Evolutionary conservation across 306 rosid species (phyloP).

Genomic region (Ammopiptanthus mongolicus): DNA sequence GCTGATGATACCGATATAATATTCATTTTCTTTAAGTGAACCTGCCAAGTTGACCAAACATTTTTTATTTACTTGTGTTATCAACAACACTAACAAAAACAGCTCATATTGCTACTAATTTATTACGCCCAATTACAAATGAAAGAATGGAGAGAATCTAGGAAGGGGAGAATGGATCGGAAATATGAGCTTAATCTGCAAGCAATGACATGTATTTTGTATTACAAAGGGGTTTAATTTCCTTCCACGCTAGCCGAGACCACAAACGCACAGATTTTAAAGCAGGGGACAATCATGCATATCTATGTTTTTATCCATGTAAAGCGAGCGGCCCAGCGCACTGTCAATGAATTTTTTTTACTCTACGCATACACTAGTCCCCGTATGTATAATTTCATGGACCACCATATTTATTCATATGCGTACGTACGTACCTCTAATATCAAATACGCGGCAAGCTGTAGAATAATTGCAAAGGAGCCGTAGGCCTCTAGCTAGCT

Average conservation of each 20-base stretch:
- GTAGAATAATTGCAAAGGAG: neutral
- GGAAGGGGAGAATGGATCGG: neutral
- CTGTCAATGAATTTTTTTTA: neutral
- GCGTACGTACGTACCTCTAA: neutral
- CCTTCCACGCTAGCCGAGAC: neutral
- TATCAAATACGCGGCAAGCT: constrained; percentile 2
- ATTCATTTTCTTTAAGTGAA: constrained; percentile 12
- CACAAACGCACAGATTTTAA: neutral
- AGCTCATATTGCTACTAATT: constrained; percentile 26
- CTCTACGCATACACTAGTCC: too few relatives aligned
- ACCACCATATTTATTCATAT: neutral
- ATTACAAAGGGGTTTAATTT: neutral
- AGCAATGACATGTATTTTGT: constrained; percentile 11
- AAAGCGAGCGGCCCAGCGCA: too few relatives aligned
- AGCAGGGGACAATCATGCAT: neutral
- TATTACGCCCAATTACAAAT: neutral
- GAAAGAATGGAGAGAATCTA: constrained; percentile 18
- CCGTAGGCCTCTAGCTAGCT: neutral
- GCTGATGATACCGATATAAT: constrained; percentile 16
- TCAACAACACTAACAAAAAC: constrained; percentile 13
- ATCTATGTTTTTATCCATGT: constrained; percentile 16
- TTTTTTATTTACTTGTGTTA: neutral
- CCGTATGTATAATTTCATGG: neutral
- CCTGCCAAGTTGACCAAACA: constrained; percentile 40
- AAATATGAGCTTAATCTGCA: neutral